phyloP scores from a whole-genome alignment of 768 basidiomycete species.

The Boletellus sp. region DNA sequence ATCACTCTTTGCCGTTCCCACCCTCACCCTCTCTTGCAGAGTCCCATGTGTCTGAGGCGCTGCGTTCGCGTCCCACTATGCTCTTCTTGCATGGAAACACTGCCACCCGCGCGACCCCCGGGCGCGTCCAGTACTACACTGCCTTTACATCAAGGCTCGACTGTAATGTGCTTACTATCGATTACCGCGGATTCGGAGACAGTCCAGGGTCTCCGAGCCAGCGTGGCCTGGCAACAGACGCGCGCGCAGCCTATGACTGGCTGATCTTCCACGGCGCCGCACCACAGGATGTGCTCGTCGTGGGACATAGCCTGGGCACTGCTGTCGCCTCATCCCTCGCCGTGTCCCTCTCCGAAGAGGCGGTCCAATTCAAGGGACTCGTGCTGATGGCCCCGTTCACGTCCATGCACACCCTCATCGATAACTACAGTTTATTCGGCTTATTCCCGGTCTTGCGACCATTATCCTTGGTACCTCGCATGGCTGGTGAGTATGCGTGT shows the following conservation, averaged over 20 bases:
- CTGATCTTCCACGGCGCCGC: conserved; percentile 54
- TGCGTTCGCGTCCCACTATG: conserved; percentile 62
- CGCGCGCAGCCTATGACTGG: conserved; percentile 79
- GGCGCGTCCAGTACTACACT: conserved; percentile 67
- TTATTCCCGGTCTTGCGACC: conserved; percentile 71
- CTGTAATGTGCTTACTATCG: conserved; percentile 78
- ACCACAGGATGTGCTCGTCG: conserved; percentile 59
- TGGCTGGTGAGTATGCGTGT: conserved; percentile 48
- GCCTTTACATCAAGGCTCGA: conserved; percentile 61
- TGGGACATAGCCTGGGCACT: conserved; percentile 89
- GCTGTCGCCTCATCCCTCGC: conserved; percentile 60
- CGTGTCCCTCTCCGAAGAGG: conserved; percentile 44
- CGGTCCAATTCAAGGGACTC: conserved; percentile 41
- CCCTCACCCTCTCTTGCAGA: conserved; percentile 37
- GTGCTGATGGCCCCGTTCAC: conserved; percentile 59
- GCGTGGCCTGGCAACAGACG: conserved; percentile 67
- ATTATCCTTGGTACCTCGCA: conserved; percentile 56
- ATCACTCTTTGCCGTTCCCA: conserved; percentile 44
- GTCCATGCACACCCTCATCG: conserved; percentile 54
- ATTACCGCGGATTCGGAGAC: conserved; percentile 92
- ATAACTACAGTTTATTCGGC: conserved; percentile 64
- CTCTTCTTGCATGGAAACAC: conserved; percentile 93
- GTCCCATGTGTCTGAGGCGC: conserved; percentile 48
- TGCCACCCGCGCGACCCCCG: conserved; percentile 65
- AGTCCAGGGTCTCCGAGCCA: conserved; percentile 78